These are phyloP conservation scores for Crithidia fasciculata DNA, from an alignment of 208 protist species.

Conservation along the genomic window DNA sequence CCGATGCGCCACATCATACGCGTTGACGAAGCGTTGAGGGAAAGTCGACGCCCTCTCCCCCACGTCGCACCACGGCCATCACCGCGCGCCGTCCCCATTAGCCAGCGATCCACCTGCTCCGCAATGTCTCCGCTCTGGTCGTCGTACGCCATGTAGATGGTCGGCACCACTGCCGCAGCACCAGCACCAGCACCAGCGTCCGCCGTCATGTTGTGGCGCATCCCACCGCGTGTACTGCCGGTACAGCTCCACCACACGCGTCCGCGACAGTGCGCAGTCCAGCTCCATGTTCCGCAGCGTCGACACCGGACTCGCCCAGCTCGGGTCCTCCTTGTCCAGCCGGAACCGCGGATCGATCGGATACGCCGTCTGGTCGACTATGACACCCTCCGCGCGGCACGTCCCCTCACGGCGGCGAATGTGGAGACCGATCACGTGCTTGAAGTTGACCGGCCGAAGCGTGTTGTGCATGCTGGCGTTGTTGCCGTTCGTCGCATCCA, in stretches of 20 bases:
- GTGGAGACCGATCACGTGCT: conserved; percentile 8
- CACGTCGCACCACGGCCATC: too few species aligned
- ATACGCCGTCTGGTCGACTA: not conserved
- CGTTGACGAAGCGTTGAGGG: too few species aligned
- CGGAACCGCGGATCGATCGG: not conserved
- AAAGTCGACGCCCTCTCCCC: too few species aligned
- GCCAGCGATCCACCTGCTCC: too few species aligned
- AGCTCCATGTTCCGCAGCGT: conserved; percentile 5
- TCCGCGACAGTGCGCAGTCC: conserved; percentile 4
- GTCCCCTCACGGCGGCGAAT: conserved; percentile 6
- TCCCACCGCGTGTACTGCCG: conserved; percentile 1
- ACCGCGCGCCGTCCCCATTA: too few species aligned
- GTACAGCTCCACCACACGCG: conserved; percentile 5
- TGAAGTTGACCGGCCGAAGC: conserved; percentile 3
- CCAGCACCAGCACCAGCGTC: not conserved
- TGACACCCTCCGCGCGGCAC: not conserved
- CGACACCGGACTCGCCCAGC: conserved; percentile 1
- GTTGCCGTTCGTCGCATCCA: not conserved
- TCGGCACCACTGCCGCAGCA: not conserved
- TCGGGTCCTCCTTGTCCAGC: not conserved
- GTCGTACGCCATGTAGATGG: conserved; percentile 9
- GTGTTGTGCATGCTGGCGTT: not conserved
- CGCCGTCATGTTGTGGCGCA: conserved; percentile 1
- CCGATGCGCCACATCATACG: too few species aligned
- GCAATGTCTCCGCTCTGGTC: not conserved